These are phyloP conservation scores for Pichia rugopelliculosa DNA, from an alignment of 805 yeast species.

Conservation along the genomic window DNA sequence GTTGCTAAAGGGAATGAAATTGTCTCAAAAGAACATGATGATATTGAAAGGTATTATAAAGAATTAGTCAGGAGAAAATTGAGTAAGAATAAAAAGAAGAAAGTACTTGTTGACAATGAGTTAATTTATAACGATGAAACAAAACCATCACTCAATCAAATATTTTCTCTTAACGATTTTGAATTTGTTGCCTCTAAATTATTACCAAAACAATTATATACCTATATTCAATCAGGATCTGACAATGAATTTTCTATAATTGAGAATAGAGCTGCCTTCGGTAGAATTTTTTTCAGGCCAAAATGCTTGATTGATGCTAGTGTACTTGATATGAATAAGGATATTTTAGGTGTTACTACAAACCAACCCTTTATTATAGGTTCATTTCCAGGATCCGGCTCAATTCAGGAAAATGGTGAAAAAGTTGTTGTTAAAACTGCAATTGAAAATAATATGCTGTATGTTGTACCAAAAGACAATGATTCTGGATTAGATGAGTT, in stretches of 20 bases:
- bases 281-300: slow-evolving; percentile 80
- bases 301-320: slow-evolving; percentile 67
- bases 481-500: slow-evolving; percentile 76
- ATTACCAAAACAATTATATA: slow-evolving; percentile 72
- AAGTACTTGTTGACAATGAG: slow-evolving; percentile 27
- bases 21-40: neutral
- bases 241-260: slow-evolving; percentile 83
- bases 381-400: slow-evolving; percentile 83
- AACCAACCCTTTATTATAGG: slow-evolving; percentile 77
- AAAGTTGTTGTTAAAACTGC: slow-evolving; percentile 69
- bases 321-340: slow-evolving; percentile 50
- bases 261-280: slow-evolving; percentile 80
- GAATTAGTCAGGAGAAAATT: slow-evolving; percentile 12
- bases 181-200: slow-evolving; percentile 76
- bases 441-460: slow-evolving; percentile 53
- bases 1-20: slow-evolving; percentile 27
- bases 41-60: slow-evolving; percentile 13
- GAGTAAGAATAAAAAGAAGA: slow-evolving; percentile 15
- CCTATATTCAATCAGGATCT: slow-evolving; percentile 79
- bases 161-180: slow-evolving; percentile 74
- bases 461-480: slow-evolving; percentile 84
- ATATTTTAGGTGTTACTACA: slow-evolving; percentile 55
- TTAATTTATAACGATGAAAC: slow-evolving; percentile 24
- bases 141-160: slow-evolving; percentile 61
- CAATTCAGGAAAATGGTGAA: slow-evolving; percentile 87